Base-by-base conservation (phyloP, 768 basidiomycete species). In the Mycena floridula region DNA sequence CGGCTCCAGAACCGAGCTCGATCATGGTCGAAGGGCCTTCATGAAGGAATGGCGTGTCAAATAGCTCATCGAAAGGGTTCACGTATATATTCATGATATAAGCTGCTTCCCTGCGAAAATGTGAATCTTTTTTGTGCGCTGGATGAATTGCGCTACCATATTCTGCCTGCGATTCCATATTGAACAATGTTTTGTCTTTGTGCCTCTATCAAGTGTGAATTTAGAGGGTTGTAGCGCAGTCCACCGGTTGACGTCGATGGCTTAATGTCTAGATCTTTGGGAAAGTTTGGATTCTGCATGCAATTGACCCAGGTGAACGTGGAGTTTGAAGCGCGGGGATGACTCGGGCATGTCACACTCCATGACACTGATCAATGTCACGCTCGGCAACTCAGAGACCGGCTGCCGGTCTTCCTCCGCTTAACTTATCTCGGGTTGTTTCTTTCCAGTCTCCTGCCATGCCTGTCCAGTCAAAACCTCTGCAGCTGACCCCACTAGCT, bases 81-180 rank as follows among this genome's bases (percentile, higher is more conserved):
- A 88, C 61, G 57, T 89, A 91, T 24, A 62, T 52, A 36, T 65
- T 68, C 48, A 89, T 60, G 5, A 72, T 62, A 56, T 83, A 80
- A 3, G 85, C 79, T 21, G 85, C 82, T 63, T 90, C 87, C 89
- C 86, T 89, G 57, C 37, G 45, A 27, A 23, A 8, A 30, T 25
- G 32, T 24, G 20, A 40, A 45, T 35, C 13, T 35, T 18, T 35
- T 7, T 30, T n/a, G 9, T 9, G 28, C 9, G 28, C 32, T 35
- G 32, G 4, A 3, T n/a, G 37, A 42, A 47, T 38, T 42, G 42
- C 42, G 50, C 56, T 68, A 87, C 90, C 89, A 92, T 38, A 93
- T 80, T 61, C 86, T 72, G 25, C 89, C 87, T 7, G 89, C 90
- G 45, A 93, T 92, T 4, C 89, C 89, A 57, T 85, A 90, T 52